Base-by-base conservation (phyloP, 306 rosid genomes). In the Sophora flavescens region DNA sequence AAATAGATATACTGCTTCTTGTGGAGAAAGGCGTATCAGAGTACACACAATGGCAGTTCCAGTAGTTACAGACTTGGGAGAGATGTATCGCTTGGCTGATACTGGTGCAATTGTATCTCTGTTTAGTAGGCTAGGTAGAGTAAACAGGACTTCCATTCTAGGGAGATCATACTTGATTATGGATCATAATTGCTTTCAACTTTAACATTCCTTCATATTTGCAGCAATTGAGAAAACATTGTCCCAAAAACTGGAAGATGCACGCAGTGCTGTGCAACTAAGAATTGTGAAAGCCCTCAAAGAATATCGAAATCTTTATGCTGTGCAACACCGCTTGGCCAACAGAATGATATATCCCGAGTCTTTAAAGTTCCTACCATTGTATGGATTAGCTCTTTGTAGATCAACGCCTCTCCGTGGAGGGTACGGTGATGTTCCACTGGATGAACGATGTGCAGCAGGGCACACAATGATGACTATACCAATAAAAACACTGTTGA, bases 21-120 rank as follows among this genome's bases (percentile, higher is more conserved):
- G 99, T 70, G 98, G 99, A 71, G 99, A 92, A 86, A 88, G 99
- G 80, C 99, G 97, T 57, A 91, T 96, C 82, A 92, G 99, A 87
- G 86, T 96, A 71, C 98, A 92, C 86, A 96, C 99, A 16, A 90
- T 91, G 75, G 99, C 97, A 51, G 94, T 86, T 35, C 97, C 98
- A 7, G 98, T 88, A 64, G 98, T 96, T 63, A 77, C 97, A 77
- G 99, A 96, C 68, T 83, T 96, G 83, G 89, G 86, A 39, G 97
- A 92, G 85, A 86, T 91, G 87, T 96, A 88, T 83, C 91, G 99
- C 56, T 86, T 84, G 81, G 99, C 96, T 82, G 99, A 92, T 87
- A 81, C 88, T 76, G 99, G 99, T 77, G 97, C 99, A 64, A 68
- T 91, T 63, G 88, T 92, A 39, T 91, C 90, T 64, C 79, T 96